A percentile compares a stretch with the other conserved stretches of the same genome.
These are phyloP conservation scores for Drosera capensis DNA, from an alignment of 148 eudicot genomes.

Conservation along the genomic window DNA sequence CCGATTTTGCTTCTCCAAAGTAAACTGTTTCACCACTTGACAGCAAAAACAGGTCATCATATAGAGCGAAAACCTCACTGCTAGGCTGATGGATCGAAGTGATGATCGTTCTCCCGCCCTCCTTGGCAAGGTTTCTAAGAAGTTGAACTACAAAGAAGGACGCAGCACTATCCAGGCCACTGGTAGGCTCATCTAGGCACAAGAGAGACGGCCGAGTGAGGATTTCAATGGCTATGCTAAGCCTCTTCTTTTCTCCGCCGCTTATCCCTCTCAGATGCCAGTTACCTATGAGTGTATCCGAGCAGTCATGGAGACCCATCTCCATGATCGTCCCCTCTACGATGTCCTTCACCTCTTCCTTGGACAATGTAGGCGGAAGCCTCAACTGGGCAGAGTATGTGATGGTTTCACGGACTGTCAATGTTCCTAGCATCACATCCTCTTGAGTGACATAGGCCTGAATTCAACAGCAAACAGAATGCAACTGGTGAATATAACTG, in stretches of 20 bases:
- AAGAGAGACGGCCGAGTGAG: constrained; percentile 31
- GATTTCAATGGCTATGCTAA: constrained; percentile 43
- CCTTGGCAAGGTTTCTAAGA: constrained; percentile 32
- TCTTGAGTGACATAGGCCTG: constrained; percentile 50
- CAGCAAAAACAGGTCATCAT: constrained; percentile 12
- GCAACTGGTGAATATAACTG: too few relatives aligned
- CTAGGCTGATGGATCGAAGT: constrained; percentile 18
- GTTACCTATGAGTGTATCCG: constrained; percentile 30
- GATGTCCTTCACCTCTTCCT: constrained; percentile 17
- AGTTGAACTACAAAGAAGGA: constrained; percentile 41
- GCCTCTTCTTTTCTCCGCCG: constrained; percentile 52
- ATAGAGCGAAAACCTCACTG: constrained; percentile 11
- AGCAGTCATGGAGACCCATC: constrained; percentile 50
- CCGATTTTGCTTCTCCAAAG: constrained; percentile 31
- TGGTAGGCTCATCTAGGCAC: constrained; percentile 51
- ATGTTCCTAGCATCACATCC: constrained; percentile 34
- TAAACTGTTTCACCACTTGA: constrained; percentile 13
- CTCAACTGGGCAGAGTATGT: constrained; percentile 40
- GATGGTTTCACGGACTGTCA: constrained; percentile 36
- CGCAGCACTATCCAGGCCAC: constrained; percentile 51
- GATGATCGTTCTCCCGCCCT: constrained; percentile 39
- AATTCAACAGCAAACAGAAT: too few relatives aligned
- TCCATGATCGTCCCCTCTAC: constrained; percentile 34
- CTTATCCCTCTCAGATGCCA: constrained; percentile 51
- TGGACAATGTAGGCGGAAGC: constrained; percentile 24